phyloP scores from a whole-genome alignment of 2,329 filamentous ascomycete genomes.

The Coccinonectria pachysandricola region DNA sequence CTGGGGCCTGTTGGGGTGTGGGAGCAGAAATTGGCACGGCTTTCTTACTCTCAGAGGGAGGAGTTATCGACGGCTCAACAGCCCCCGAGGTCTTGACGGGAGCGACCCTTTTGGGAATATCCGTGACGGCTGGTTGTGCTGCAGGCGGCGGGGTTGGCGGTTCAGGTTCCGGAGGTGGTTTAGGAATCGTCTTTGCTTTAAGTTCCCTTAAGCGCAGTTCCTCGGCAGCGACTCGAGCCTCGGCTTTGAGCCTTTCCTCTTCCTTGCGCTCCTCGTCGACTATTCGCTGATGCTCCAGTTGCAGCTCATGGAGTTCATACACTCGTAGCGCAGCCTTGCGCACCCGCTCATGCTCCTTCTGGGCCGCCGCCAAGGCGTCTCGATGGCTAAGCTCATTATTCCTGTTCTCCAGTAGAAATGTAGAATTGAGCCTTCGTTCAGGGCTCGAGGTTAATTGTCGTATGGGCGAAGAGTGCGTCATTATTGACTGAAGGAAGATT shows the following conservation, averaged over 20 bases:
- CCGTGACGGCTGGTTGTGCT: constrained; percentile 12
- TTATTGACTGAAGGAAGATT: constrained; percentile 18
- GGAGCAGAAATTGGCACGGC: constrained; percentile 5
- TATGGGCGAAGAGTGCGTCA: constrained; percentile 35
- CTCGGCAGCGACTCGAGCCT: constrained; percentile 36
- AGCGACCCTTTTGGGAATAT: constrained; percentile 11
- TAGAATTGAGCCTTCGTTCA: constrained; percentile 39
- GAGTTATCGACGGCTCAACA: constrained; percentile 10
- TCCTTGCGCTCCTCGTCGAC: constrained; percentile 35
- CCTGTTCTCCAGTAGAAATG: constrained; percentile 50
- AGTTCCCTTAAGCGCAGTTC: constrained; percentile 38
- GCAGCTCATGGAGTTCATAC: constrained; percentile 36
- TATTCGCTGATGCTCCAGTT: constrained; percentile 34
- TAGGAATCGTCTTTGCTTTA: constrained; percentile 33
- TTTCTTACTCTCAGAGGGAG: constrained; percentile 12
- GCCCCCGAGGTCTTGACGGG: constrained; percentile 13
- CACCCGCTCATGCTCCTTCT: constrained; percentile 56
- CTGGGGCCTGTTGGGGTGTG: no score
- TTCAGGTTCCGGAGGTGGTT: constrained; percentile 29
- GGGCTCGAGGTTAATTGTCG: constrained; percentile 32
- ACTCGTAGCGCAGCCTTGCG: constrained; percentile 39
- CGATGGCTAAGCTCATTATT: constrained; percentile 54
- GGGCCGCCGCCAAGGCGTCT: constrained; percentile 55
- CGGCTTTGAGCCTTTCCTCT: constrained; percentile 33
- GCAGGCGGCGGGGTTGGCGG: constrained; percentile 16